A percentile compares a stretch with the other conserved stretches of the same genome.
Evolutionary conservation across 768 basidiomycete species (phyloP).

Genomic region (Leucocoprinus sp.): DNA sequence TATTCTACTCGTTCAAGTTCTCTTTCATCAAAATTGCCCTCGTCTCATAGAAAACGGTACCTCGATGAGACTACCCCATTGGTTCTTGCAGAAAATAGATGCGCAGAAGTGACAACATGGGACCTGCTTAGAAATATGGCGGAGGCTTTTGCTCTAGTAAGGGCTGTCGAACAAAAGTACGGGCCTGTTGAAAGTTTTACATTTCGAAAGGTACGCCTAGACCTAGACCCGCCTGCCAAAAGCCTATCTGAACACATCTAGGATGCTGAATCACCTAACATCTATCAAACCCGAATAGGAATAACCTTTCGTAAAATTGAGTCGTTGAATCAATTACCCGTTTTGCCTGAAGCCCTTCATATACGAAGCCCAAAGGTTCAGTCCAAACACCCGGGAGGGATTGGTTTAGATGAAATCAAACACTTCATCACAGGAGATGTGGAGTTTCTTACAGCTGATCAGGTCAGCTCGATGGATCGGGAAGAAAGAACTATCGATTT

Average conservation of each 20-base stretch:
- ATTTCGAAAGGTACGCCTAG: slow-evolving; percentile 31
- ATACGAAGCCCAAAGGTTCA: slow-evolving; percentile 19
- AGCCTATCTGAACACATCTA: slow-evolving; percentile 14
- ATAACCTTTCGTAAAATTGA: slow-evolving; percentile 38
- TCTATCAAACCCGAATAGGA: slow-evolving; percentile 35
- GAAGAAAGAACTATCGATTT: slow-evolving; percentile 13
- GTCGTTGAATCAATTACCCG: slow-evolving; percentile 30
- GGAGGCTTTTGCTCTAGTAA: slow-evolving; percentile 44
- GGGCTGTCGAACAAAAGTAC: slow-evolving; percentile 47
- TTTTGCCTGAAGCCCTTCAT: slow-evolving; percentile 18
- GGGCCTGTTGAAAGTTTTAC: slow-evolving; percentile 38
- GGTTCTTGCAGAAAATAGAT: slow-evolving; percentile 3
- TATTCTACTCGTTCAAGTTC: too few species aligned
- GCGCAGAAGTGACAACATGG: slow-evolving; percentile 32
- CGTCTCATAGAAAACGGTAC: background rate
- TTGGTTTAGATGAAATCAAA: slow-evolving; percentile 29
- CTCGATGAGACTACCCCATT: background rate
- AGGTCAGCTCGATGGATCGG: slow-evolving; percentile 5
- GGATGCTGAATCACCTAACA: slow-evolving; percentile 39
- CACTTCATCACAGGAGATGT: slow-evolving; percentile 15
- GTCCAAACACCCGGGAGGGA: slow-evolving; percentile 20
- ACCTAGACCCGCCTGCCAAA: background rate
- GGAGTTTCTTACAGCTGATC: slow-evolving; percentile 9
- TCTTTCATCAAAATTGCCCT: background rate
- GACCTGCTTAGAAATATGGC: slow-evolving; percentile 34